phyloP scores from a whole-genome alignment of 2,329 filamentous ascomycete genomes.

The Colletotrichum sp. region DNA sequence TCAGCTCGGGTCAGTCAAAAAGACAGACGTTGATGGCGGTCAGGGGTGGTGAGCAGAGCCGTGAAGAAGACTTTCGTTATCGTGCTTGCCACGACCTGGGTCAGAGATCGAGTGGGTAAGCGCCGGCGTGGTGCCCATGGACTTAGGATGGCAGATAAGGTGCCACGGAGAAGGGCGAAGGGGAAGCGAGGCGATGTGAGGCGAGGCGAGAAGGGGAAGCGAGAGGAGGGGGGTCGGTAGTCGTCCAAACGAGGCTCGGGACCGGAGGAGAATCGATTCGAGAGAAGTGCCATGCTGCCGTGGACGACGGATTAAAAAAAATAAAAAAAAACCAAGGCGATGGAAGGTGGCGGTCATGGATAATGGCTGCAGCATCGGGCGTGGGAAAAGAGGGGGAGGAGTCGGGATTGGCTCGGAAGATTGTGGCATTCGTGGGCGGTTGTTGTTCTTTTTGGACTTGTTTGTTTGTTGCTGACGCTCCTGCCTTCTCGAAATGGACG shows the following conservation, averaged over 20 bases:
- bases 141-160: neutral
- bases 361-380: neutral
- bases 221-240: neutral
- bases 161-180: neutral
- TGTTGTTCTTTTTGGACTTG: neutral
- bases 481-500: conserved; percentile 16
- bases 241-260: neutral
- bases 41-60: neutral
- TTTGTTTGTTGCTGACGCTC: conserved; percentile 7
- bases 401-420: neutral
- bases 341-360: neutral
- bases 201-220: neutral
- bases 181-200: neutral
- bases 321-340: neutral
- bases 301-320: neutral
- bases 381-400: neutral
- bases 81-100: neutral
- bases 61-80: neutral
- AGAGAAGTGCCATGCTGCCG: neutral
- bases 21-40: neutral
- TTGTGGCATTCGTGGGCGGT: neutral
- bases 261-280: neutral
- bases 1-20: neutral
- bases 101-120: neutral
- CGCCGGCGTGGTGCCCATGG: neutral